Evolutionary conservation across 768 basidiomycete species (phyloP).

Genomic region (Phlegmacium glaucopus): DNA sequence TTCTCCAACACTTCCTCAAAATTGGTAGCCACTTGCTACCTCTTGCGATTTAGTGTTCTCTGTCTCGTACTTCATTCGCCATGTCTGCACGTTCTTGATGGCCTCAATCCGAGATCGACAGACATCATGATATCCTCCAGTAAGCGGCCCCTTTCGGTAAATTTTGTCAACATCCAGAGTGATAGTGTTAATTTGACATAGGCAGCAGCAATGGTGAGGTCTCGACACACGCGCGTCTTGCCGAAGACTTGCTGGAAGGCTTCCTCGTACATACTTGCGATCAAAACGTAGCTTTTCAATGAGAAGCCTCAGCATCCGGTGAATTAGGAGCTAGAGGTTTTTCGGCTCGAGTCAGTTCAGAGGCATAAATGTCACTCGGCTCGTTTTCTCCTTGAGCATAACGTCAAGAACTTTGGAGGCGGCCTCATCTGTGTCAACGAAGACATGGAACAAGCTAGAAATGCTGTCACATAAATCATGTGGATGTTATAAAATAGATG

Average conservation of each 20-base stretch:
- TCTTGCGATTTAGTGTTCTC: constrained; percentile 66
- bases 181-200: constrained; percentile 97
- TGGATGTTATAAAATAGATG: neutral
- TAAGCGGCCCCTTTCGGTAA: constrained; percentile 92
- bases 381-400: constrained; percentile 92
- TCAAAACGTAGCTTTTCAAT: constrained; percentile 83
- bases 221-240: constrained; percentile 93
- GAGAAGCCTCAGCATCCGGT: constrained; percentile 74
- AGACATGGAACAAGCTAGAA: constrained; percentile 88
- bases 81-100: constrained; percentile 70
- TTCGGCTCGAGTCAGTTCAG: constrained; percentile 91
- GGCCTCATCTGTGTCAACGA: constrained; percentile 95
- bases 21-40: constrained; percentile 93
- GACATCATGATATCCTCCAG: constrained; percentile 94
- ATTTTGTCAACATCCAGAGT: constrained; percentile 98
- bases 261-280: constrained; percentile 57
- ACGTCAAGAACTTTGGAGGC: constrained; percentile 85
- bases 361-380: constrained; percentile 98
- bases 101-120: constrained; percentile 87
- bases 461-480: constrained; percentile 5
- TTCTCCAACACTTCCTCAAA: constrained; percentile 98
- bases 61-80: constrained; percentile 68
- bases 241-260: constrained; percentile 98
- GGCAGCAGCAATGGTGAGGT: constrained; percentile 87
- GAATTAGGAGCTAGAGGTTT: constrained; percentile 60